Base-by-base conservation (phyloP, 1,139 yeast genomes). In the Yamadazyma oceani region DNA sequence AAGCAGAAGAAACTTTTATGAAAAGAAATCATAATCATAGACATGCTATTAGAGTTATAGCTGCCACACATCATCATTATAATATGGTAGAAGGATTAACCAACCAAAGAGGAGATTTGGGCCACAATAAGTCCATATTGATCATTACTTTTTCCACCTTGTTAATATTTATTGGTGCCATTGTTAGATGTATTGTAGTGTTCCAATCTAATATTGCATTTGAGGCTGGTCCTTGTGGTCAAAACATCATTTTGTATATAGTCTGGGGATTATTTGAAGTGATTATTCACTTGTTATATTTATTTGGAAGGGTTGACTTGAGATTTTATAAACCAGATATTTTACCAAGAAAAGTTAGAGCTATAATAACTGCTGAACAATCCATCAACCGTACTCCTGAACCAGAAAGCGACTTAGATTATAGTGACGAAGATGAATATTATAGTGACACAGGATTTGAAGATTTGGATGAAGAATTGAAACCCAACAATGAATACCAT, bases 251-350 rank as follows among this genome's bases (percentile, higher is more conserved):
- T 28, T 61, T 64, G 65, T 68, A 65, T 49, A 50, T 66, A 12
- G 44, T 51, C 31, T 68, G 72, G 73, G 73, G 74, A 21, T 48
- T 54, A 7, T 59, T 65, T 30, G 75, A 69, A 50, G 45, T 50
- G 8, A 44, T 67, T 15, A 62, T 67, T 35, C 64, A 67, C 45
- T 17, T 57, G 3, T 45, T 67, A 30, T 68, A 62, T 44, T 48
- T 69, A 34, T 43, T 67, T n/a, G 73, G 74, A 3, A 59, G 75
- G 48, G 73, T 66, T 22, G 75, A 69, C 47, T 62, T 69, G 45
- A 52, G 75, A 40, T 69, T 69, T 53, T 69, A 69, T 56, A 60
- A 69, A 46, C 75, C 75, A 26, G 74, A 69, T 51, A 50, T 50
- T 27, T 60, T 69, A 46, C 73, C 74, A 2, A 45, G 40, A 21